phyloP scores from a whole-genome alignment of 1,139 yeast species.

The Yamadazyma oceani region DNA sequence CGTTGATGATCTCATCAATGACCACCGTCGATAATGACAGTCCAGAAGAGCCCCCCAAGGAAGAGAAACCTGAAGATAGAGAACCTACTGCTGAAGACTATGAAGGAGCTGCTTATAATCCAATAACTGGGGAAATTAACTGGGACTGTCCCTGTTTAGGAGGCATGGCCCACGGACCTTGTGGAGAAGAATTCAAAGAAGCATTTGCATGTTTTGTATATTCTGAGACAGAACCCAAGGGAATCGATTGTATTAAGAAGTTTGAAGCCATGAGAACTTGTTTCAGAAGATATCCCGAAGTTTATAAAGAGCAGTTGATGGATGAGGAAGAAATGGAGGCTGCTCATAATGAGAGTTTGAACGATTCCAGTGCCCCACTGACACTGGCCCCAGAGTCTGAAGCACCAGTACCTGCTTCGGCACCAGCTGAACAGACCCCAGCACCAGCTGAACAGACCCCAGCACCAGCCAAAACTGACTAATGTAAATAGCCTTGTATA shows the following conservation, averaged over 20 bases:
- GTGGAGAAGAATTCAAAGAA: constrained; percentile 96
- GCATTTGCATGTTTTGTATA: constrained; percentile 96
- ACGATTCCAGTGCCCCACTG: neutral
- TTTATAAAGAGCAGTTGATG: constrained; percentile 87
- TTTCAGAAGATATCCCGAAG: constrained; percentile 91
- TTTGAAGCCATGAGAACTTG: constrained; percentile 93
- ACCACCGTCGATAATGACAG: neutral
- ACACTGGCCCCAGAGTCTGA: constrained; percentile 1
- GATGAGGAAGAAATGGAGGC: constrained; percentile 69
- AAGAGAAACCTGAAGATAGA: neutral
- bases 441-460: no score
- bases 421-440: no score
- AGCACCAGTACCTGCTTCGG: no score
- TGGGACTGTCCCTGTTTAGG: constrained; percentile 99
- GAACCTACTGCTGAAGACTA: constrained; percentile 19
- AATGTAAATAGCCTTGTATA: constrained; percentile 2
- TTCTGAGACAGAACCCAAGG: constrained; percentile 95
- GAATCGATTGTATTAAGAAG: constrained; percentile 92
- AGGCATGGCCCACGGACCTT: constrained; percentile 98
- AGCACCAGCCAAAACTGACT: no score
- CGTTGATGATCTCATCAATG: neutral
- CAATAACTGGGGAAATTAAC: constrained; percentile 98
- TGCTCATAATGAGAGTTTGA: constrained; percentile 40
- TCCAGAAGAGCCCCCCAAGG: neutral
- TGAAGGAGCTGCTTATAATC: constrained; percentile 77